These are phyloP conservation scores for Gonium pectorale DNA, from an alignment of 139 green algal species.

Conservation along the genomic window DNA sequence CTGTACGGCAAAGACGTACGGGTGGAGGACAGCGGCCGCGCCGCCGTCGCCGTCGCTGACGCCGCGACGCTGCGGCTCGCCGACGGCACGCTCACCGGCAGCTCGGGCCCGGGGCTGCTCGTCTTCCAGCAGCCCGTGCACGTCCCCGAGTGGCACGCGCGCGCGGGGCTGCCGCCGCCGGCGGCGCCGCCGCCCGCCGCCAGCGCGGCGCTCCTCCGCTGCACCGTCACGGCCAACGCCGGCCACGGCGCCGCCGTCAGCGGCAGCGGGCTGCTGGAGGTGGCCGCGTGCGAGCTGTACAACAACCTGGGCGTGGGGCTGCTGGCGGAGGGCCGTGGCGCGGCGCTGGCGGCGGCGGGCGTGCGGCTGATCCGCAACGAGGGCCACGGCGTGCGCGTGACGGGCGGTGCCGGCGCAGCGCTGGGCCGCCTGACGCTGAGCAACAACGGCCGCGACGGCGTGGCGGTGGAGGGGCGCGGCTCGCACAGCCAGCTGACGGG, in stretches of 20 bases:
- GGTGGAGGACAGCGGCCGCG: slow-evolving; percentile 13
- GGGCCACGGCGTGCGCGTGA: background rate
- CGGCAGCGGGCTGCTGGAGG: background rate
- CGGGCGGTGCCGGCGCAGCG: background rate
- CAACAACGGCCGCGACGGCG: slow-evolving; percentile 34
- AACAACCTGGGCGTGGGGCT: slow-evolving; percentile 30
- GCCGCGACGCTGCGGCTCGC: background rate
- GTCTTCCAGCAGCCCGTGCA: background rate
- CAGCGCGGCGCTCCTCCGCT: background rate
- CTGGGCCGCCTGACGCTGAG: background rate
- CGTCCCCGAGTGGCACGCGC: background rate
- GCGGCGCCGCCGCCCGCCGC: background rate
- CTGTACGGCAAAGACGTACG: background rate
- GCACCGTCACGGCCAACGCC: slow-evolving; percentile 22
- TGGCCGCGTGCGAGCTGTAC: slow-evolving; percentile 18
- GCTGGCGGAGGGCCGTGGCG: background rate
- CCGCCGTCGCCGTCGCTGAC: background rate
- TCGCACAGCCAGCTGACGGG: background rate
- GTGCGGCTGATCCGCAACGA: slow-evolving; percentile 24
- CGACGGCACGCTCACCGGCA: background rate
- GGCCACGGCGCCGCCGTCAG: background rate
- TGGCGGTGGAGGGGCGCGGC: slow-evolving; percentile 30
- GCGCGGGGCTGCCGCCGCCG: background rate
- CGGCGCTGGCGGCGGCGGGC: slow-evolving; percentile 1
- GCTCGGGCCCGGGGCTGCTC: background rate